phyloP scores from a whole-genome alignment of 176 grass and related monocot species.

The Oryza nivara region DNA sequence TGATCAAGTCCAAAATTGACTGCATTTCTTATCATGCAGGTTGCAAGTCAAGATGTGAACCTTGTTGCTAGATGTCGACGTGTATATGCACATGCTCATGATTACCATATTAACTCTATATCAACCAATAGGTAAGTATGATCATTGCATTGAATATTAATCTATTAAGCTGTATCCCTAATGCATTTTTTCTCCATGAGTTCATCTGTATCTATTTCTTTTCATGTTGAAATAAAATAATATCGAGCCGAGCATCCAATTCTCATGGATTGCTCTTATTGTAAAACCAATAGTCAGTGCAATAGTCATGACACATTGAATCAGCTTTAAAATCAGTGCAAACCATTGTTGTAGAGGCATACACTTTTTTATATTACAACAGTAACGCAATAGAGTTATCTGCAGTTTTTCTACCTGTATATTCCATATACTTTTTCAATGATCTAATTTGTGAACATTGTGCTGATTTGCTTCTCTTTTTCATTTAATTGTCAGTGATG shows the following conservation, averaged over 20 bases:
- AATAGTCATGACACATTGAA: background rate
- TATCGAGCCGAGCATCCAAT: conserved; percentile 16
- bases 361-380: background rate
- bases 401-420: background rate
- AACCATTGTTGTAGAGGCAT: background rate
- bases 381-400: background rate
- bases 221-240: conserved; percentile 23
- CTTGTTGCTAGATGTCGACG: conserved; percentile 82
- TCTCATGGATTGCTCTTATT: background rate
- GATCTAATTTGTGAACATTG: conserved; percentile 20
- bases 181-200: background rate
- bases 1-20: background rate
- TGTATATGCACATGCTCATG: conserved; percentile 90
- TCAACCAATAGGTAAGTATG: conserved; percentile 81
- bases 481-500: conserved; percentile 67
- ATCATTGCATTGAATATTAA: conserved; percentile 3
- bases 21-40: conserved; percentile 52
- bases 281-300: background rate
- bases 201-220: conserved; percentile 7
- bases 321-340: background rate
- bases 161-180: background rate
- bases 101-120: conserved; percentile 97
- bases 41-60: conserved; percentile 73
- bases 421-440: background rate
- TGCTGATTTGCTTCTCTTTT: conserved; percentile 40